These are phyloP conservation scores for Uncinocarpus reesii DNA, from an alignment of 2,329 filamentous ascomycete genomes.

Conservation along the genomic window DNA sequence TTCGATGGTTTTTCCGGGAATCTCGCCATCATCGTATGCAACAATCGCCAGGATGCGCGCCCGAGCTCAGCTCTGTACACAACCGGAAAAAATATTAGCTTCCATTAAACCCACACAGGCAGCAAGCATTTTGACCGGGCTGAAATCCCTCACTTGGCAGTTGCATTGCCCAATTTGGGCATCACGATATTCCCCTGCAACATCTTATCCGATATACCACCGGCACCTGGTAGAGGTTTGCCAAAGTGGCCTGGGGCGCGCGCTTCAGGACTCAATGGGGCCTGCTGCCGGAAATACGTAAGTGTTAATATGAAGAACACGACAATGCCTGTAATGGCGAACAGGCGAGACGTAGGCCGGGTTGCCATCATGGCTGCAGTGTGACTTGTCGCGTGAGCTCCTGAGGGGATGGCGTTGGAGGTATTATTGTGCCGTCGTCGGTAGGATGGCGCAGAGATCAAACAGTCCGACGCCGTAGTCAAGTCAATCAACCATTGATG, in stretches of 20 bases:
- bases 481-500: background rate
- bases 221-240: slow-evolving; percentile 21
- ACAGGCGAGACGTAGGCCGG: slow-evolving; percentile 30
- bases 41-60: slow-evolving; percentile 54
- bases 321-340: slow-evolving; percentile 26
- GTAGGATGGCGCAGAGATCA: too few species aligned
- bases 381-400: background rate
- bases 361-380: slow-evolving; percentile 17
- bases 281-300: slow-evolving; percentile 29
- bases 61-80: slow-evolving; percentile 50
- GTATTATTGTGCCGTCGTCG: background rate
- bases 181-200: slow-evolving; percentile 38
- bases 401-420: background rate
- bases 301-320: slow-evolving; percentile 31
- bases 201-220: slow-evolving; percentile 25
- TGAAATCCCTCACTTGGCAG: slow-evolving; percentile 33
- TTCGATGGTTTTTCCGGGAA: slow-evolving; percentile 53
- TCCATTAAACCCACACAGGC: background rate
- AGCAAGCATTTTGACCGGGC: background rate
- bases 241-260: slow-evolving; percentile 35
- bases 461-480: background rate
- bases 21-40: slow-evolving; percentile 57
- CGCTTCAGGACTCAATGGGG: slow-evolving; percentile 30
- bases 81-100: background rate
- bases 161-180: slow-evolving; percentile 41